A percentile compares a stretch with the other conserved stretches of the same genome.
Conservation (phyloP, 108 stramenopile species). For the Fragilariopsis cylindrus region DNA sequence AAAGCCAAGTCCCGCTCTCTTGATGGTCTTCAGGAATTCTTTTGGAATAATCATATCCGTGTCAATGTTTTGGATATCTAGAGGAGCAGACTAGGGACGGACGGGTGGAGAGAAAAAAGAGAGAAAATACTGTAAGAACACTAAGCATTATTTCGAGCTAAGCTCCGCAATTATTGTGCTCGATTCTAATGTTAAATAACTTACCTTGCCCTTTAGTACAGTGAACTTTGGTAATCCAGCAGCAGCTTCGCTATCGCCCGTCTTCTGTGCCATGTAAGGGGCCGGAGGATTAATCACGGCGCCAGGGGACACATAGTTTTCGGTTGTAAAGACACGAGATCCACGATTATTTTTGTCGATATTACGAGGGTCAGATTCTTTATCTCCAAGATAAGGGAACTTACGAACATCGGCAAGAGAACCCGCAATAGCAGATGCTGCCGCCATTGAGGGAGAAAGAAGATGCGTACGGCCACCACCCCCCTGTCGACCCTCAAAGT, state of each 20-base stretch:
- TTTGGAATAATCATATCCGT: conserved; percentile 98
- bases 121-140: too few species aligned
- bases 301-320: conserved; percentile 61
- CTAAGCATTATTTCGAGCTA: too few species aligned
- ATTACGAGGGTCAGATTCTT: conserved; percentile 61
- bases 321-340: conserved; percentile 73
- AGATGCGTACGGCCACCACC: conserved; percentile 92
- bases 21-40: conserved; percentile 95
- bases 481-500: conserved; percentile 96
- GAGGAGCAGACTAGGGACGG: conserved; percentile 60
- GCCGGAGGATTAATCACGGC: conserved; percentile 73
- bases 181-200: background rate
- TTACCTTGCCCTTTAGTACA: conserved; percentile 62
- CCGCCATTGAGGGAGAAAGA: conserved; percentile 93
- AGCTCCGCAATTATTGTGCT: too few species aligned
- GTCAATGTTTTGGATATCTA: conserved; percentile 94
- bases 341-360: conserved; percentile 21
- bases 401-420: conserved; percentile 88
- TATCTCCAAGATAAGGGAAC: conserved; percentile 78
- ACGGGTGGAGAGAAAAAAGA: too few species aligned
- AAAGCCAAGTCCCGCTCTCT: conserved; percentile 90
- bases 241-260: conserved; percentile 23
- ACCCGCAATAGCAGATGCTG: conserved; percentile 86
- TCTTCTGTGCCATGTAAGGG: conserved; percentile 59
- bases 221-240: conserved; percentile 79